These are phyloP conservation scores for Lentinula edodes DNA, from an alignment of 768 basidiomycete species.

Conservation along the genomic window DNA sequence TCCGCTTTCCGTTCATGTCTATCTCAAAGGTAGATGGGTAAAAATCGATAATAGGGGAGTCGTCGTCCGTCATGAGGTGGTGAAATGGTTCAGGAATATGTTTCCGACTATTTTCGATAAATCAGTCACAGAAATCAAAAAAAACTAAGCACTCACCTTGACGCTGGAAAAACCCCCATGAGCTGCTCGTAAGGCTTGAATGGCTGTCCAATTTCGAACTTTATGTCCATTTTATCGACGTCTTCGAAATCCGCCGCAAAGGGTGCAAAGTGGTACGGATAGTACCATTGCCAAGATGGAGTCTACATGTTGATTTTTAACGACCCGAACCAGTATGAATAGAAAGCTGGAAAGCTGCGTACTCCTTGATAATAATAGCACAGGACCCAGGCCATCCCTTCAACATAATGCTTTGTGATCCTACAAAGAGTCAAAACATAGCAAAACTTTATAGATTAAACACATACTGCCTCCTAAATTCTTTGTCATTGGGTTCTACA, in stretches of 20 bases:
- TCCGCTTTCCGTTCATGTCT: slow-evolving; percentile 99
- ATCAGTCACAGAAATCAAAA: slow-evolving; percentile 3
- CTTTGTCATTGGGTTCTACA: slow-evolving; percentile 59
- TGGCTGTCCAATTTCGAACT: slow-evolving; percentile 76
- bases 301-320: slow-evolving; percentile 36
- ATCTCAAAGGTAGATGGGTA: slow-evolving; percentile 90
- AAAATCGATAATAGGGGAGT: slow-evolving; percentile 94
- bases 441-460: background rate
- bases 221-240: slow-evolving; percentile 70
- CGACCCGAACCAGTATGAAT: background rate
- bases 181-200: slow-evolving; percentile 98
- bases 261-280: slow-evolving; percentile 97
- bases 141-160: slow-evolving; percentile 48
- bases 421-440: slow-evolving; percentile 31
- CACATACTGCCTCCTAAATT: slow-evolving; percentile 69
- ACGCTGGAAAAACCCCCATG: slow-evolving; percentile 97
- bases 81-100: slow-evolving; percentile 90
- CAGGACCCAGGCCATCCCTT: slow-evolving; percentile 94
- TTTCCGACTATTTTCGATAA: slow-evolving; percentile 49
- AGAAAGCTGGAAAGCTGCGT: slow-evolving; percentile 17
- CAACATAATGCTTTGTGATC: slow-evolving; percentile 78
- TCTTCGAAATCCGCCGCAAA: slow-evolving; percentile 93
- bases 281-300: slow-evolving; percentile 98
- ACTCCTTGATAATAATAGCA: slow-evolving; percentile 99
- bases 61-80: slow-evolving; percentile 75